Base-by-base conservation (phyloP, 2,329 filamentous ascomycete genomes). In the Claviceps paspali region DNA sequence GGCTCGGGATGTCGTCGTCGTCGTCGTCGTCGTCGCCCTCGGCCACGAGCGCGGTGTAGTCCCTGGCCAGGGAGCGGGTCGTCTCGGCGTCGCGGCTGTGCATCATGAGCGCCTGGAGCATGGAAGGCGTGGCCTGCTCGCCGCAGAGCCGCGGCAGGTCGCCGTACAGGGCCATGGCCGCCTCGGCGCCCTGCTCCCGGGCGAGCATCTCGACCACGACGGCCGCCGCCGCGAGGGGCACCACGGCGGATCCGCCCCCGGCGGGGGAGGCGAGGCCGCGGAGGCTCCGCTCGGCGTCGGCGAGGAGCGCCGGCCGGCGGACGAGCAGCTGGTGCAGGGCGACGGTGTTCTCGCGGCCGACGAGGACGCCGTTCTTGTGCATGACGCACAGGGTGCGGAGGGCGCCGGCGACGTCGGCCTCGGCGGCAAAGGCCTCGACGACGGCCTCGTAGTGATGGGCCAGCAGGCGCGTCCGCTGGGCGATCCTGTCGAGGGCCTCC, bases 381-480 rank as follows among this genome's bases (percentile, higher is more conserved):
- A 93, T 91, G 51, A 85, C 77, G 45, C 73, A 73, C 12, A 94
- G 63, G 1, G 82, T 67, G 29, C 73, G 70, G 26, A 94, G 65
- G 0, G 82, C 80, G 19, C 75, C 73, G 18, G 62, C 57, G 6
- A 88, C 50, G 44, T 91, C 75, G 2, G 67, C 64, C 3, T 54
- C 50, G 3, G 63, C 60, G 9, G 75, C 64, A 50, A 92, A 84
- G 4, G 80, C 70, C 40, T 83, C 76, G 6, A 87, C 63, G 21
- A 95, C 67, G 21, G 79, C 69, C 54, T 92, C 85, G 56, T 91
- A 93, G 52, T 95, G 84, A 43, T 80, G 67, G 5, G 69, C 57
- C 7, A 67, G 63, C 27, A 86, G 64, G 29, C 68, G 64, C 2
- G 70, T 52, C 14, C 51, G 48, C 24, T 39, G 42, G 4, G 56